Percentiles rank a stretch among this genome's conserved stretches.
Conservation (phyloP, 805 yeast species). For the Metschnikowia anglica region DNA sequence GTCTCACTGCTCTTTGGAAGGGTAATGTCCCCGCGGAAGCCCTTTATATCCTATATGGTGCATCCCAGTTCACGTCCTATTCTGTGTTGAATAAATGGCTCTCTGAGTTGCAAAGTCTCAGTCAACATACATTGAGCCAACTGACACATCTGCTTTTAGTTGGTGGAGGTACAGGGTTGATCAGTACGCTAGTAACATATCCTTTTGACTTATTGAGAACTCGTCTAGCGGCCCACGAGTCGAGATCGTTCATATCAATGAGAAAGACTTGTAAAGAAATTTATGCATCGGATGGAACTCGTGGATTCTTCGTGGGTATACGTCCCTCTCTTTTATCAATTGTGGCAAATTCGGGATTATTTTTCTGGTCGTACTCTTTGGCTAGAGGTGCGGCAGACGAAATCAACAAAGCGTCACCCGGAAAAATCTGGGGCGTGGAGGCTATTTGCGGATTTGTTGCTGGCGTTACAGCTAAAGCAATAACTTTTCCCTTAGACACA, state of each 20-base stretch:
- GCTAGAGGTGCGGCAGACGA: constrained; percentile 38
- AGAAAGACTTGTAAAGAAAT: constrained; percentile 27
- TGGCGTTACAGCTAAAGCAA: constrained; percentile 69
- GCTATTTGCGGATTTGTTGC: constrained; percentile 71
- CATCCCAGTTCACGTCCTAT: constrained; percentile 76
- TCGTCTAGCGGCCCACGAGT: constrained; percentile 67
- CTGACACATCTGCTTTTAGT: constrained; percentile 50
- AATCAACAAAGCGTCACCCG: constrained; percentile 16
- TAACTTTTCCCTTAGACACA: constrained; percentile 85
- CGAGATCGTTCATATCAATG: constrained; percentile 39
- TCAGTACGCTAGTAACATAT: constrained; percentile 73
- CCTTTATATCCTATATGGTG: constrained; percentile 84
- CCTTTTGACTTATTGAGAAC: constrained; percentile 92
- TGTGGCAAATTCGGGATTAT: constrained; percentile 67
- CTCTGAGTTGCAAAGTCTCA: constrained; percentile 26
- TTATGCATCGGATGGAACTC: constrained; percentile 32
- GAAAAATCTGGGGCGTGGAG: constrained; percentile 41
- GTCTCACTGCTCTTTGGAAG: constrained; percentile 82
- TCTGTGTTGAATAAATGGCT: constrained; percentile 51
- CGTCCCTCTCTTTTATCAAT: constrained; percentile 57
- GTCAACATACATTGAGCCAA: constrained; percentile 28
- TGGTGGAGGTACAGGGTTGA: constrained; percentile 76
- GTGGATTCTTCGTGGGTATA: constrained; percentile 52
- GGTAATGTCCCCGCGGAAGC: constrained; percentile 92
- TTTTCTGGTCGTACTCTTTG: constrained; percentile 68